phyloP scores from a whole-genome alignment of 805 yeast species.

The Saccharomycopsis microspora region DNA sequence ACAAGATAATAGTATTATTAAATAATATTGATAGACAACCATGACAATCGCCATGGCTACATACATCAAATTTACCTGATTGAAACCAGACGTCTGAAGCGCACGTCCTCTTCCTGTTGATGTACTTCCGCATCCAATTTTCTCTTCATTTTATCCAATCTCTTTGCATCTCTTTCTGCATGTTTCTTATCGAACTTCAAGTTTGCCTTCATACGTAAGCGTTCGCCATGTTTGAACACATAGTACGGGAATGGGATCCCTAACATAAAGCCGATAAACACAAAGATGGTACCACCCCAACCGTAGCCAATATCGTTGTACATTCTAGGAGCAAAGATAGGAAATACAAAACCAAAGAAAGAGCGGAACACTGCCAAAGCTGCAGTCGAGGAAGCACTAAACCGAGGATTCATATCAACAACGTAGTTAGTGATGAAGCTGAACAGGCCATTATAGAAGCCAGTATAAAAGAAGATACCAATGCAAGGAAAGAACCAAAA shows the following conservation, averaged over 20 bases:
- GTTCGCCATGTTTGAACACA: conserved; percentile 45
- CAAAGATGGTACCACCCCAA: conserved; percentile 62
- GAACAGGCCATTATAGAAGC: conserved; percentile 45
- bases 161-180: conserved; percentile 30
- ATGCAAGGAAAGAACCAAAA: conserved; percentile 50
- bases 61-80: no score
- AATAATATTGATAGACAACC: no score
- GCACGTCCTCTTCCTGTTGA: no score
- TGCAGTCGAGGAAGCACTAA: conserved; percentile 55
- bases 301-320: conserved; percentile 48
- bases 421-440: conserved; percentile 49
- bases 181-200: conserved; percentile 34
- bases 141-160: background rate
- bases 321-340: conserved; percentile 49
- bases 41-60: no score
- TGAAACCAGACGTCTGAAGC: no score
- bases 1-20: no score
- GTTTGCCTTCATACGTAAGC: conserved; percentile 49
- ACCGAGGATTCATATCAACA: conserved; percentile 45
- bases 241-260: conserved; percentile 62
- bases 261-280: conserved; percentile 39
- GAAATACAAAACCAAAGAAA: conserved; percentile 49
- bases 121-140: background rate
- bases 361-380: conserved; percentile 53
- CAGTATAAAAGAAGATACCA: conserved; percentile 40